Base-by-base conservation (phyloP, 805 yeast genomes). In the Kurtzmaniella cleridarum region DNA sequence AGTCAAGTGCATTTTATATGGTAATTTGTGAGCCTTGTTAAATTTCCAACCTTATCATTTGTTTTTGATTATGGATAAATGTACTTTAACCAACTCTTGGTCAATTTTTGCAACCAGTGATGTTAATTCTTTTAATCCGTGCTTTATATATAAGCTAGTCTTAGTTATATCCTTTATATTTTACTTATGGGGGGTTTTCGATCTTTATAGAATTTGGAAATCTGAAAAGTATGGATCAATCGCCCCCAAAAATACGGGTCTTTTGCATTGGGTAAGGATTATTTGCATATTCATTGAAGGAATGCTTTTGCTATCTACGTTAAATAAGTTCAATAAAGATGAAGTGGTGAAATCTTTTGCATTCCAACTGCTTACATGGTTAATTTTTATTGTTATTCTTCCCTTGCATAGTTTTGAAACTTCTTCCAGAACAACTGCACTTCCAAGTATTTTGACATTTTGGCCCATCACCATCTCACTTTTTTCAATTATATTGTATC, bases 91-190 rank as follows among this genome's bases (percentile, higher is more conserved):
- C 13, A 30, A 54, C 1, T 39, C 39, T 12, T 37, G 36, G 27
- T 59, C 59, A 5, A 8, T 20, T 8, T 49, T 61, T 36, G 54
- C 50, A 2, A 53, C 59, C 3, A 39, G 45, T 12, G 39, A 50
- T 15, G 61, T 50, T 13, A 62, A 62, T 40, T 62, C 69, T 0
- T 61, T 62, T 46, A 61, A 61, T 33, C 69, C 68, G 6, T 61
- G 66, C 41, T 62, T 62, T 36, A 16, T 62, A 12, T 39, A 54
- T 3, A 43, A 41, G 30, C 3, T 47, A 11, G 32, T 46, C 3
- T 37, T 53, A 30, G 36, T 49, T 2, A 18, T 35, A 2, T 11
- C 36, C 6, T 41, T 29, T 12, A 43, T 45, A 4, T 43, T 12
- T 36, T 31, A 20, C 40, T 38, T 17, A 31, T 34, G 30, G 29